A percentile compares a stretch with the other conserved stretches of the same genome.
phyloP scores from a whole-genome alignment of 2,329 filamentous ascomycete species.

The Colletotrichum agaves region DNA sequence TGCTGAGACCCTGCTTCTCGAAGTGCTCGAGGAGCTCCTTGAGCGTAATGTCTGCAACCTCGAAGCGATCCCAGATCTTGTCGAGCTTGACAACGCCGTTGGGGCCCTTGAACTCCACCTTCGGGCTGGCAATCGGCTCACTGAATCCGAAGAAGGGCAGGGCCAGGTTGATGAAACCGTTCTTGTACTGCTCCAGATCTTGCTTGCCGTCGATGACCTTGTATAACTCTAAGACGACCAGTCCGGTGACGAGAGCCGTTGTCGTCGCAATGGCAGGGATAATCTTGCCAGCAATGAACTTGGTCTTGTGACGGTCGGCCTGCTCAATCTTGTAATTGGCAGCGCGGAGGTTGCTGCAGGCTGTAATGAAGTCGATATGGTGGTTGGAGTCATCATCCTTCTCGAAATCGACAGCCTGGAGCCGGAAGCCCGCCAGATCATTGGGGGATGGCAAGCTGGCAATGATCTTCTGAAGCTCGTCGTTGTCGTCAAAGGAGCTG shows the following conservation, averaged over 20 bases:
- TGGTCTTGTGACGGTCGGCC: conserved; percentile 96
- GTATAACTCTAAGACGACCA: conserved; percentile 93
- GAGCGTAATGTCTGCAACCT: conserved; percentile 86
- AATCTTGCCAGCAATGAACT: conserved; percentile 99
- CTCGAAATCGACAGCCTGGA: conserved; percentile 94
- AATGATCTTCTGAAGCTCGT: conserved; percentile 79
- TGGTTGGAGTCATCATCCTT: conserved; percentile 98
- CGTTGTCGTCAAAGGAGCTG: conserved; percentile 73
- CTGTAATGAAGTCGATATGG: conserved; percentile 99
- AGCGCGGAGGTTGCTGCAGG: conserved; percentile 93
- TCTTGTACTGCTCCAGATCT: conserved; percentile 99
- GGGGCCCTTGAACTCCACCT: conserved; percentile 87
- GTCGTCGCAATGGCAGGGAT: conserved; percentile 98
- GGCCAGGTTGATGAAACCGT: conserved; percentile 96
- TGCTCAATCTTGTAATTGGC: conserved; percentile 97
- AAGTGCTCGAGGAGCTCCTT: conserved; percentile 87
- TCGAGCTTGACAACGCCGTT: conserved; percentile 86
- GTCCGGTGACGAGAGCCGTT: conserved; percentile 91
- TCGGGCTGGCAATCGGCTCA: conserved; percentile 93
- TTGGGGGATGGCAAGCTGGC: conserved; percentile 81
- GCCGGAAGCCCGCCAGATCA: conserved; percentile 85
- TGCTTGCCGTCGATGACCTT: conserved; percentile 96
- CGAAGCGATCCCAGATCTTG: conserved; percentile 98
- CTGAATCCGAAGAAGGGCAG: conserved; percentile 98
- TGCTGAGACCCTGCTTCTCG: conserved; percentile 79